Conservation (phyloP, 352 stramenopile genomes). For the Vaucheria bursata region DNA sequence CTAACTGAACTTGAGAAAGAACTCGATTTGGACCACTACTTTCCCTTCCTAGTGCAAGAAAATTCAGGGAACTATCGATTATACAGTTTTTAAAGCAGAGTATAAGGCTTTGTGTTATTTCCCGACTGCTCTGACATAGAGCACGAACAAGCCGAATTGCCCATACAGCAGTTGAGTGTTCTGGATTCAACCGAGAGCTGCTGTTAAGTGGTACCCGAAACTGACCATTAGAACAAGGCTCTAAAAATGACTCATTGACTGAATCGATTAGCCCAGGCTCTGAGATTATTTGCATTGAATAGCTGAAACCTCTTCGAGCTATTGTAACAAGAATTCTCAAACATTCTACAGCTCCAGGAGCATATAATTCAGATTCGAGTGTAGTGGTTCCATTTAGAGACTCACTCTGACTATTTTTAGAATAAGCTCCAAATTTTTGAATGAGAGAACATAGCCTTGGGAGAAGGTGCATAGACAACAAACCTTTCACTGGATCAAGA, state of each 20-base stretch:
- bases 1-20: conserved; percentile 12
- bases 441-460: not conserved
- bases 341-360: conserved; percentile 21
- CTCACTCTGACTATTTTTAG: too few species aligned
- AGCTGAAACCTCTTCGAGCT: conserved; percentile 9
- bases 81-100: not conserved
- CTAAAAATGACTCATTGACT: conserved; percentile 26
- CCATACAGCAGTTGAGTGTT: not conserved
- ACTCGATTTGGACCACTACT: not conserved
- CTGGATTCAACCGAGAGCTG: not conserved
- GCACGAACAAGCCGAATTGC: not conserved
- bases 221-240: conserved; percentile 12
- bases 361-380: too few species aligned
- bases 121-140: not conserved
- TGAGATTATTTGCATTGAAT: conserved; percentile 6
- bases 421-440: not conserved
- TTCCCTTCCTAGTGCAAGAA: conserved; percentile 16
- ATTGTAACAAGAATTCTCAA: conserved; percentile 21
- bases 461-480: not conserved
- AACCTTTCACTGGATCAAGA: not conserved
- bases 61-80: not conserved
- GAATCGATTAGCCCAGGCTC: conserved; percentile 27
- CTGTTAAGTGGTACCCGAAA: conserved; percentile 5
- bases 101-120: not conserved
- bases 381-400: too few species aligned